Conservation (phyloP, 2,329 filamentous ascomycete genomes). For the Reticulascus tulasneorum region DNA sequence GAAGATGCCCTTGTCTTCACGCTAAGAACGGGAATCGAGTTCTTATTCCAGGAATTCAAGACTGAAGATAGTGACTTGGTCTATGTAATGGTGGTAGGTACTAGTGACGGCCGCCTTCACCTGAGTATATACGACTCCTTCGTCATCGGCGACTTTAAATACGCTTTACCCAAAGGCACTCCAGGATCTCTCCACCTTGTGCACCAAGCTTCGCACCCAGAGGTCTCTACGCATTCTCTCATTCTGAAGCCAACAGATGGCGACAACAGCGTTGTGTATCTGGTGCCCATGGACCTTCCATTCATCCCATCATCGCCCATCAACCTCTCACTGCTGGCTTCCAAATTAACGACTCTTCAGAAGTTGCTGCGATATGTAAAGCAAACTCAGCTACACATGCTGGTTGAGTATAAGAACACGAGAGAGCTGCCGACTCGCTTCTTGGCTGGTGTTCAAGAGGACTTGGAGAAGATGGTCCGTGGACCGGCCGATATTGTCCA, state of each 20-base stretch:
- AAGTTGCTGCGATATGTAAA: constrained; percentile 82
- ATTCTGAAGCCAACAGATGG: constrained; percentile 49
- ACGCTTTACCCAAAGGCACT: constrained; percentile 31
- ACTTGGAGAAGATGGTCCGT: constrained; percentile 58
- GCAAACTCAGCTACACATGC: constrained; percentile 75
- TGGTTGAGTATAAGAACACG: constrained; percentile 77
- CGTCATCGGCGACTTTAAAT: constrained; percentile 64
- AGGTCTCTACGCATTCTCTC: constrained; percentile 72
- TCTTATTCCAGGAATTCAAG: constrained; percentile 60
- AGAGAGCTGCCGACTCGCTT: constrained; percentile 77
- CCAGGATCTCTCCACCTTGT: constrained; percentile 34
- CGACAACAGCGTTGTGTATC: constrained; percentile 41
- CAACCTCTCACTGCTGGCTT: constrained; percentile 78
- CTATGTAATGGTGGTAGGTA: constrained; percentile 73
- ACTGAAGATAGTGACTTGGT: constrained; percentile 68
- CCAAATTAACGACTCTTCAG: constrained; percentile 82
- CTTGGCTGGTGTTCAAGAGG: constrained; percentile 71
- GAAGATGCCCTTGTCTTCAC: constrained; percentile 64
- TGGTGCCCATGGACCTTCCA: constrained; percentile 78
- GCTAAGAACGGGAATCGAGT: constrained; percentile 64
- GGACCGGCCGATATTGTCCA: constrained; percentile 63
- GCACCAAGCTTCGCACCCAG: constrained; percentile 67
- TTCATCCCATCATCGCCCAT: constrained; percentile 76
- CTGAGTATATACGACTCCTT: constrained; percentile 85
- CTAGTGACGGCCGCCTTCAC: constrained; percentile 66